These are phyloP conservation scores for Schizochytrium sp. DNA, from an alignment of 108 stramenopile genomes.

Conservation along the genomic window DNA sequence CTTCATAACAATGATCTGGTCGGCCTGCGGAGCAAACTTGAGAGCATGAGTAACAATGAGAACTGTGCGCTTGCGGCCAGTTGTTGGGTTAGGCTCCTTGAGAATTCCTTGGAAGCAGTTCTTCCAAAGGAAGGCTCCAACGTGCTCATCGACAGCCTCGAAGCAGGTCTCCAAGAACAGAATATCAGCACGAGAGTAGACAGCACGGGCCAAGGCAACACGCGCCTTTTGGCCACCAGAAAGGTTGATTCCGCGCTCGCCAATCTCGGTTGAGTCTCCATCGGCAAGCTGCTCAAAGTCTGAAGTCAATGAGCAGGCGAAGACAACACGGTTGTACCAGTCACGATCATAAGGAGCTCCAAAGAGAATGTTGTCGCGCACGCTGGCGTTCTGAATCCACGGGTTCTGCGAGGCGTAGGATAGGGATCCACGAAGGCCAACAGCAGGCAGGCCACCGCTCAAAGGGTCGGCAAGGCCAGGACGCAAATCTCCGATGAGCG, in stretches of 20 bases:
- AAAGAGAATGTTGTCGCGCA: conserved; percentile 92
- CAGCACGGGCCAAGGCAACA: conserved; percentile 93
- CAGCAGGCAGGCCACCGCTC: conserved; percentile 60
- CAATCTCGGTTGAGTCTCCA: conserved; percentile 95
- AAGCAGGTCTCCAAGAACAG: conserved; percentile 92
- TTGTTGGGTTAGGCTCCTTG: conserved; percentile 56
- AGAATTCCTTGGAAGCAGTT: conserved; percentile 86
- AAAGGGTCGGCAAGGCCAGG: conserved; percentile 72
- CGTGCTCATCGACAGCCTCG: conserved; percentile 93
- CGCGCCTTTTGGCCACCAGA: conserved; percentile 94
- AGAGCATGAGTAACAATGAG: conserved; percentile 93
- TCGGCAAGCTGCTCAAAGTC: conserved; percentile 85
- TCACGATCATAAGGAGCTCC: conserved; percentile 82
- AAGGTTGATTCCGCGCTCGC: conserved; percentile 93
- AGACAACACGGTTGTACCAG: conserved; percentile 83
- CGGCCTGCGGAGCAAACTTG: conserved; percentile 83
- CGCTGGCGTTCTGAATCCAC: conserved; percentile 93
- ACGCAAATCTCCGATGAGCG: conserved; percentile 88
- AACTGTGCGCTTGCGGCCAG: conserved; percentile 72
- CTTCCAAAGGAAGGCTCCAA: conserved; percentile 88
- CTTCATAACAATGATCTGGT: conserved; percentile 82
- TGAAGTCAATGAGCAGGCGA: conserved; percentile 83
- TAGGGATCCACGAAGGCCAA: conserved; percentile 77
- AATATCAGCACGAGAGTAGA: conserved; percentile 89
- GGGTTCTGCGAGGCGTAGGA: conserved; percentile 91